Evolutionary conservation across 306 rosid genomes (phyloP), one percentile per base, ranked within the genome.

Genomic region (Pterocarpus macrocarpus): DNA sequence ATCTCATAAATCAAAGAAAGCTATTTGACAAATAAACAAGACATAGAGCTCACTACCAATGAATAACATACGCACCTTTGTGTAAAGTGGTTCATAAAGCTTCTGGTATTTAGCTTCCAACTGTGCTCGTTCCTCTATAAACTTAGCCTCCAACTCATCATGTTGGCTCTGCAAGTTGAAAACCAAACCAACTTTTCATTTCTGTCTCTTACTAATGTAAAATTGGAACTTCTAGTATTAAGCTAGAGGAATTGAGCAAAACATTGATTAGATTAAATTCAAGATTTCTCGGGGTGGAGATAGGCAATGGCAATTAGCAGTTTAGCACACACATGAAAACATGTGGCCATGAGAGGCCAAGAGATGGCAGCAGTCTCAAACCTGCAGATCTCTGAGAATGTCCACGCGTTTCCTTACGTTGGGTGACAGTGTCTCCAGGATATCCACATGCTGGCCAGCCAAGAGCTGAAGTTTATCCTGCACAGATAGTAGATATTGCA

Each of bases 81-180:
- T 16, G 85, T 86, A 89, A 47, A 86, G 73, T 5, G 86, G 87
- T 71, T 80, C 87, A 69, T 82, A 84, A 71, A 76, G 87, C 73
- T 84, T 82, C 64, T 79, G 87, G 82, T 89, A 89, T 79, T 80
- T 89, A 76, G 84, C 88, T 81, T 86, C 88, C 84, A 89, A 80
- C 62, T 62, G 45, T 10, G 88, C 85, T 68, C 87, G 73, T 73
- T 89, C 92, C 79, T 84, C 88, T 70, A 89, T 71, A 64, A 79
- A 84, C 76, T 86, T 82, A n/a, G 84, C 69, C 80, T 84, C 84
- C 68, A 84, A 45, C 58, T 79, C 85, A 41, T 86, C 82, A 71
- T 86, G 87, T 63, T 76, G 58, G 3, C 22, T 44, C 92, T 89
- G 82, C 80, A 81, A 80, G 30, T 77, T 58, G 55, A 77, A 61